These are phyloP conservation scores for Mycena sp. DNA, from an alignment of 1,284 basidiomycete species.

Conservation along the genomic window DNA sequence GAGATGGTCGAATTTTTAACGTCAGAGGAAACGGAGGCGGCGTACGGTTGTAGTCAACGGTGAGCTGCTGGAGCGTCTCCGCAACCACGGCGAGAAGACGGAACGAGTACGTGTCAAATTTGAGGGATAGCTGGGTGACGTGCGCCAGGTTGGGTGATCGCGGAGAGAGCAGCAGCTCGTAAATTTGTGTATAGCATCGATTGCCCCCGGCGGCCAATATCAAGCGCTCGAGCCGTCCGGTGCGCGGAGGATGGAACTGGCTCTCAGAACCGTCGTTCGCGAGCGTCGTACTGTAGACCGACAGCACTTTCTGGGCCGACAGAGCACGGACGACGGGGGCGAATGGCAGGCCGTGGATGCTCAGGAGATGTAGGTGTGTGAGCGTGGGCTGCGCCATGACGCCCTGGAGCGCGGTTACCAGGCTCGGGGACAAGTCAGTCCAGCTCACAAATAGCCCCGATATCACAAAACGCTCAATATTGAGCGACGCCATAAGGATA, in stretches of 20 bases:
- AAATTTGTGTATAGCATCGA: no score
- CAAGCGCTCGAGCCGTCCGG: background rate
- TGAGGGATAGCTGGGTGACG: background rate
- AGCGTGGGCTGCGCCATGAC: background rate
- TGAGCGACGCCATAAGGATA: background rate
- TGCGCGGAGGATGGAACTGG: no score
- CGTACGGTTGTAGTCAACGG: background rate
- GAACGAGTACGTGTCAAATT: background rate
- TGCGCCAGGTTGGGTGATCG: background rate
- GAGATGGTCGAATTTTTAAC: background rate
- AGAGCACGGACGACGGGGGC: background rate
- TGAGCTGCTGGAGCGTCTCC: background rate
- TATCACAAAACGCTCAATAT: conserved; percentile 6
- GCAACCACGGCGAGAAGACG: background rate
- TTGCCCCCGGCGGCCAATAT: background rate
- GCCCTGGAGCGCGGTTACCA: background rate
- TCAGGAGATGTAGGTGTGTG: background rate
- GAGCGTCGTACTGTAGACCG: background rate
- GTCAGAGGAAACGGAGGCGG: background rate
- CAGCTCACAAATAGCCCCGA: background rate
- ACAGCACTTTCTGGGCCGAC: background rate
- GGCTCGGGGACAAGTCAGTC: background rate
- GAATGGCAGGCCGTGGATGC: background rate
- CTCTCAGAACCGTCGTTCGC: background rate
- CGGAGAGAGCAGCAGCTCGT: no score